phyloP scores from a whole-genome alignment of 768 basidiomycete genomes.

The Chlorophyllum brunneum region DNA sequence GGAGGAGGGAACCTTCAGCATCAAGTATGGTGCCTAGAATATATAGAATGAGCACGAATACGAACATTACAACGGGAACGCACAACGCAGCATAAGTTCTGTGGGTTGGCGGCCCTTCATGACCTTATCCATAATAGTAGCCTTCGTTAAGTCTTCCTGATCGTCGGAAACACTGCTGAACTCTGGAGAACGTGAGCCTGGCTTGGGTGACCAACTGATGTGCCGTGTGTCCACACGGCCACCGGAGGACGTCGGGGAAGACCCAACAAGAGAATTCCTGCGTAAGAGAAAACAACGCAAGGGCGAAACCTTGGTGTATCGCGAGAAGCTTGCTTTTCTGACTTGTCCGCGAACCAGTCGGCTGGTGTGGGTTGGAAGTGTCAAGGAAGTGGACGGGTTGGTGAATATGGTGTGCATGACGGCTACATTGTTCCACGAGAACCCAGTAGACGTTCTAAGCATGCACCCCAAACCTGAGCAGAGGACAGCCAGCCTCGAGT shows the following conservation, averaged over 20 bases:
- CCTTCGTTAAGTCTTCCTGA: constrained; percentile 69
- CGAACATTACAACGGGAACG: constrained; percentile 30
- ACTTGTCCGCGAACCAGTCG: neutral
- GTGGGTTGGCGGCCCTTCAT: constrained; percentile 86
- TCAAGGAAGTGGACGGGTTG: neutral
- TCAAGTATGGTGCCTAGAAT: constrained; percentile 80
- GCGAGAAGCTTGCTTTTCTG: neutral
- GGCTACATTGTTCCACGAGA: constrained; percentile 37
- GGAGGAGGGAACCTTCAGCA: constrained; percentile 56
- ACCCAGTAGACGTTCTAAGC: constrained; percentile 34
- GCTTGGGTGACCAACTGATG: constrained; percentile 34
- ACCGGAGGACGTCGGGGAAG: neutral
- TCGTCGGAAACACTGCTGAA: constrained; percentile 29
- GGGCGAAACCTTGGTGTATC: neutral
- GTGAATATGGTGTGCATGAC: constrained; percentile 16
- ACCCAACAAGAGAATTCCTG: neutral
- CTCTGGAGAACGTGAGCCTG: constrained; percentile 25
- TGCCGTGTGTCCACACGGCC: constrained; percentile 13
- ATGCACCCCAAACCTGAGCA: constrained; percentile 33
- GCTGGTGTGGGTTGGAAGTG: constrained; percentile 7
- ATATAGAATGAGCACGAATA: constrained; percentile 13
- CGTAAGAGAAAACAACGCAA: neutral
- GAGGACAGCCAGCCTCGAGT: constrained; percentile 12
- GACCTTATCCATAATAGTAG: constrained; percentile 76
- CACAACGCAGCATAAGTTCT: constrained; percentile 89